These are phyloP conservation scores for Senna siamea DNA, from an alignment of 306 rosid species.

Conservation along the genomic window DNA sequence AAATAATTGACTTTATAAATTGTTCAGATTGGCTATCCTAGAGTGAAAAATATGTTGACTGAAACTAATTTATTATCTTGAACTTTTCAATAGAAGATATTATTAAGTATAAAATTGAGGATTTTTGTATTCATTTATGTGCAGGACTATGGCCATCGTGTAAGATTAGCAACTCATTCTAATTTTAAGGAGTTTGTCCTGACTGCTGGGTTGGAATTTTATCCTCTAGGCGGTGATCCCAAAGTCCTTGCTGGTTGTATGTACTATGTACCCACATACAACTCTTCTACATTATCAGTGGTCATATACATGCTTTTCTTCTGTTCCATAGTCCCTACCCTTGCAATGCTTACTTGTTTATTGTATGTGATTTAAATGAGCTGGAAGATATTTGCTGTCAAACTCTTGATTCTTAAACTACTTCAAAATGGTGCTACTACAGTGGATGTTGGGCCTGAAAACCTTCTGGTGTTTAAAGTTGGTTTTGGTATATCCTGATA, in stretches of 20 bases:
- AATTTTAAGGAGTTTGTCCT: constrained; percentile 98
- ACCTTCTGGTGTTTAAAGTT: neutral
- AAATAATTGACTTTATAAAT: constrained; percentile 6
- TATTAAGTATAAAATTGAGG: constrained; percentile 20
- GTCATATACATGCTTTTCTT: constrained; percentile 15
- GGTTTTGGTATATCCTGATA: constrained; percentile 9
- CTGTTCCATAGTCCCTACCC: neutral
- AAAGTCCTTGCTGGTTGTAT: constrained; percentile 98
- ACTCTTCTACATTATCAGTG: constrained; percentile 28
- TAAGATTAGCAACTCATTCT: constrained; percentile 95
- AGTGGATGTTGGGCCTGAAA: neutral
- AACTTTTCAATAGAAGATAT: neutral
- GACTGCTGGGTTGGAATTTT: constrained; percentile 99
- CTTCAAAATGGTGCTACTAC: neutral
- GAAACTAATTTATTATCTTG: constrained; percentile 5
- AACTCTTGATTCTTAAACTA: constrained; percentile 1
- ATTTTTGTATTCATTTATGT: constrained; percentile 28
- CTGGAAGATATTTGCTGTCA: neutral
- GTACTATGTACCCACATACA: constrained; percentile 52
- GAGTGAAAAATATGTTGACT: constrained; percentile 1
- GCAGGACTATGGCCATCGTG: constrained; percentile 99
- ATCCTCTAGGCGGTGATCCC: constrained; percentile 95
- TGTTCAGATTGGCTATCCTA: constrained; percentile 23
- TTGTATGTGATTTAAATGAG: constrained; percentile 5
- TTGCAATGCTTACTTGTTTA: neutral